Evolutionary conservation across 805 yeast genomes (phyloP).

Genomic region (Suhomyces prunicola): DNA sequence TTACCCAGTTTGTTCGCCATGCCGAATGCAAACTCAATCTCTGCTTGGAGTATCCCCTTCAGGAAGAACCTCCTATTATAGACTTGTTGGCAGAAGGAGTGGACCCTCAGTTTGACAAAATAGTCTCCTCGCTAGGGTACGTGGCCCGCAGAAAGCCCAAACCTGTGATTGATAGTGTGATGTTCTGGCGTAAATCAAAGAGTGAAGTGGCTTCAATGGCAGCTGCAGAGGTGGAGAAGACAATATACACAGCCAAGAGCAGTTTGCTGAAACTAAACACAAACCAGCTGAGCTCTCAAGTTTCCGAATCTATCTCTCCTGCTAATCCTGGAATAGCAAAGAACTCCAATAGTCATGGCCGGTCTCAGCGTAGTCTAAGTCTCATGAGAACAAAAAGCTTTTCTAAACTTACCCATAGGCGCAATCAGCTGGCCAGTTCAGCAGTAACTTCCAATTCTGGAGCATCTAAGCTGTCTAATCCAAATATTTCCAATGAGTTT

Average conservation of each 20-base stretch:
- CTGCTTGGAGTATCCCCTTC: conserved; percentile 63
- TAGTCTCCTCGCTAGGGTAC: conserved; percentile 82
- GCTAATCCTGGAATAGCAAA: conserved; percentile 14
- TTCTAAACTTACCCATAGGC: conserved; percentile 40
- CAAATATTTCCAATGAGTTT: conserved; percentile 14
- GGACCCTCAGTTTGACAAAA: conserved; percentile 82
- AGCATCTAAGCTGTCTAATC: conserved; percentile 7
- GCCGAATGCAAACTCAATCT: conserved; percentile 83
- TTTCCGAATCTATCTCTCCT: conserved; percentile 4
- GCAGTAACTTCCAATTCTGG: conserved; percentile 15
- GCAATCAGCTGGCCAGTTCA: conserved; percentile 50
- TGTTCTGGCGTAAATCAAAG: conserved; percentile 97
- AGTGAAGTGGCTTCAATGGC: conserved; percentile 70
- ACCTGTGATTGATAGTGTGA: conserved; percentile 94
- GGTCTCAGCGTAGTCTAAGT: conserved; percentile 40
- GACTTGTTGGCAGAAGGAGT: conserved; percentile 80
- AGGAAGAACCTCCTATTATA: conserved; percentile 74
- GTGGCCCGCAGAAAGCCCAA: conserved; percentile 88
- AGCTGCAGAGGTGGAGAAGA: conserved; percentile 38
- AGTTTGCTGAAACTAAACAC: conserved; percentile 39
- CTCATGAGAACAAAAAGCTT: conserved; percentile 40
- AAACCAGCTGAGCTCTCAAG: background rate
- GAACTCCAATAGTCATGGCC: conserved; percentile 8
- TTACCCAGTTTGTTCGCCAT: conserved; percentile 91
- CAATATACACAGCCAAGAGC: conserved; percentile 42